Base-by-base conservation (phyloP, 768 basidiomycete species). In the Amanita rubescens region DNA sequence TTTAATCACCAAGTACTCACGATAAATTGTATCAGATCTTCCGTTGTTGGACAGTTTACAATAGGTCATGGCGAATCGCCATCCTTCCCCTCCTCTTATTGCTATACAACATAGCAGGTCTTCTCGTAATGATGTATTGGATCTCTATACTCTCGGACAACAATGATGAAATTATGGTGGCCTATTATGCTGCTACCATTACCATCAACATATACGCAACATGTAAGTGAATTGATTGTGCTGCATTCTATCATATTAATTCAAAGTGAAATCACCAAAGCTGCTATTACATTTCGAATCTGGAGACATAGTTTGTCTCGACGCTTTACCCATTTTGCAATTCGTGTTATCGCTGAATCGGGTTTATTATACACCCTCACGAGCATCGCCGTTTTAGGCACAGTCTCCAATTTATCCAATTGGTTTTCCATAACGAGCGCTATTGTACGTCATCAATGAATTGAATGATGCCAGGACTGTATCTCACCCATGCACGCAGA, bases 1-100 rank as follows among this genome's bases (percentile, higher is more conserved):
- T 11, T 32, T 17, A 27, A 12, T 30, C 9, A 15, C 32, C 8
- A 8, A 8, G 19, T 27, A 19, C 15, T 25, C 11, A n/a, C 12
- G n/a, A 35, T 25, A n/a, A n/a, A 20, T 3, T 5, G 6, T 25
- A 20, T 5, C 34, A 53, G 51, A 45, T 53, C 35, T 46, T 9
- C 24, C 51, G 51, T 10, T 53, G 51, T 17, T 53, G 51, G 51
- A 14, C 35, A n/a, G 34, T 53, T 24, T 53, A 53, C 32, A 0
- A 11, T 7, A 25, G 27, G n/a, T 46, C 51, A 24, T 53, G 43
- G 33, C 34, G 5, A 27, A 22, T 53, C 19, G 34, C 34, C 15
- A 10, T 17, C 11, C 10, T 44, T 17, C 43, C 43, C 15, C 32
- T 45, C 32, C 33, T 45, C 9, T 20, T 45, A 5, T 25, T 44